phyloP scores from a whole-genome alignment of 2,329 filamentous ascomycete genomes.

The Beauveria pseudobassiana region DNA sequence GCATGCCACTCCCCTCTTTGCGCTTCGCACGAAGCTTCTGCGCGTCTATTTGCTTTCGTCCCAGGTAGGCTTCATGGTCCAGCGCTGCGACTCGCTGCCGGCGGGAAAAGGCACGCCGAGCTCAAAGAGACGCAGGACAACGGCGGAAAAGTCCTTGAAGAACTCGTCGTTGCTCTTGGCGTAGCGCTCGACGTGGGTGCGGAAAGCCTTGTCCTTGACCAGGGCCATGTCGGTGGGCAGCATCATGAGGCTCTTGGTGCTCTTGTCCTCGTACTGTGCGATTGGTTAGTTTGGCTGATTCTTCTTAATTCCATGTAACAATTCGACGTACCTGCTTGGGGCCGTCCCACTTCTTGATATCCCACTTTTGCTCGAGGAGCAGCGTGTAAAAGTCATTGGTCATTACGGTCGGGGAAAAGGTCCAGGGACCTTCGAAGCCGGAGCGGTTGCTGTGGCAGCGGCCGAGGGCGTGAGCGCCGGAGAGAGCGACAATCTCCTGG shows the following conservation, averaged over 20 bases:
- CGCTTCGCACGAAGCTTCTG: no score
- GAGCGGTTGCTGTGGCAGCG: conserved; percentile 85
- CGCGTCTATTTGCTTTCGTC: conserved; percentile 22
- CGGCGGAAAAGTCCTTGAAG: conserved; percentile 86
- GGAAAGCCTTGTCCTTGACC: conserved; percentile 82
- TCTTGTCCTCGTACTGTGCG: conserved; percentile 67
- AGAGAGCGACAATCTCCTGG: conserved; percentile 87
- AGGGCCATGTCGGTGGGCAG: conserved; percentile 85
- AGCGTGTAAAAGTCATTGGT: conserved; percentile 95
- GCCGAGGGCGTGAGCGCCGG: conserved; percentile 78
- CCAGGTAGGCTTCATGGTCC: conserved; percentile 54
- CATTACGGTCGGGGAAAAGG: conserved; percentile 81
- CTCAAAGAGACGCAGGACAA: conserved; percentile 79
- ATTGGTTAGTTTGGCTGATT: conserved; percentile 10
- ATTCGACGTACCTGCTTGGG: conserved; percentile 50
- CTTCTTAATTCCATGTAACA: conserved; percentile 22
- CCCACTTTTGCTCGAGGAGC: conserved; percentile 87
- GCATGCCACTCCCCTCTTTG: no score
- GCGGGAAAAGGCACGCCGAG: conserved; percentile 83
- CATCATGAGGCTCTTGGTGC: conserved; percentile 91
- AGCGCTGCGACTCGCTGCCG: conserved; percentile 47
- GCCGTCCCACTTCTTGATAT: conserved; percentile 84
- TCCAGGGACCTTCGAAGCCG: conserved; percentile 85
- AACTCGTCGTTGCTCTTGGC: conserved; percentile 85
- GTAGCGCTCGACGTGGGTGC: conserved; percentile 73